Evolutionary conservation across 2,329 filamentous ascomycete species (phyloP), one percentile per base, ranked within the genome.

Genomic region (Raffaelea deltoideospora): DNA sequence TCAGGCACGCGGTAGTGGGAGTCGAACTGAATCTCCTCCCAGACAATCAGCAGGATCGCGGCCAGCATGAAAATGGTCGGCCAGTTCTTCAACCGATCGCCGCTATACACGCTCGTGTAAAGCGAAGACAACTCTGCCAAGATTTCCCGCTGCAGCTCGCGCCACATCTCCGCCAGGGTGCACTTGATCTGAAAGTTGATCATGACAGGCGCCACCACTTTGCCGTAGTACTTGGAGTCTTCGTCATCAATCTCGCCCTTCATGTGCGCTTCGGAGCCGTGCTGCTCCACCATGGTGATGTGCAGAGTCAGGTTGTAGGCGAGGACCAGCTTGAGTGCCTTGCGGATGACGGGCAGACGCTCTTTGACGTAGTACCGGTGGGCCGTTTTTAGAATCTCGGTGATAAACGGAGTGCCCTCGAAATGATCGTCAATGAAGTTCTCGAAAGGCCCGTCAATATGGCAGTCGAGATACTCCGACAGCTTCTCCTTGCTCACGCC

Each of bases 161-260:
- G 86, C 88, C 88, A 96, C 84, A 95, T 92, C 52, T 92, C 86
- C 46, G 87, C 88, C 62, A 96, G 78, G 37, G 87, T 87, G 51
- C 83, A 90, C 72, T 96, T 96, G 67, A 96, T 86, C 64, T 95
- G 85, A 73, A 95, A 95, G 67, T 95, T 96, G 72, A 96, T 92
- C 87, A 96, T 93, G 54, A 95, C 87, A 11, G 88, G 88, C 14
- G 88, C 88, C 44, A 94, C 77, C 26, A 80, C 87, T 65, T 88
- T 88, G 52, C 87, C 87, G 49, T 72, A 79, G 67, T 80, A 95
- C 55, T 84, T 90, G 46, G 85, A 93, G 37, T 79, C 73, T 50
- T 83, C 75, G 50, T 90, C 82, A 35, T 88, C 76, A 45, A 96
- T 88, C 62, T 83, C 79, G 45, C 87, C 88, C 37, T 82, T 69